Conservation (phyloP, 768 basidiomycete genomes). For the Amanita fuliginea region DNA sequence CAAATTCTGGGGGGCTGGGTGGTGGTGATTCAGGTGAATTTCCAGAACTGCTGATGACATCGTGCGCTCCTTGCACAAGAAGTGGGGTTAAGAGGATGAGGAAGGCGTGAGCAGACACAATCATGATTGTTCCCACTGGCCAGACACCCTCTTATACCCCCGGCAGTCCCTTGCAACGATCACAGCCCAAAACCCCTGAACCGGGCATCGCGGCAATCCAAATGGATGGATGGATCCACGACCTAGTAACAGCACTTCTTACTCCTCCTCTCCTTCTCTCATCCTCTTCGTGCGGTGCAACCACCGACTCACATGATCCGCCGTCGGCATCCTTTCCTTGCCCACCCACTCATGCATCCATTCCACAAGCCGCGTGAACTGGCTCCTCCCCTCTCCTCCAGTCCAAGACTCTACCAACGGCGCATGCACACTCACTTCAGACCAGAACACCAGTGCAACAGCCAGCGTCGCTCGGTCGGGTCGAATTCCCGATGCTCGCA, state of each 20-base stretch:
- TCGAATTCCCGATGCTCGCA: conserved; percentile 42
- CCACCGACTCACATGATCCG: conserved; percentile 24
- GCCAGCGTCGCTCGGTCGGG: conserved; percentile 50
- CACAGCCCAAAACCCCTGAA: too few relatives aligned
- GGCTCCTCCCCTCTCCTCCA: conserved; percentile 20
- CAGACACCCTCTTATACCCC: too few relatives aligned
- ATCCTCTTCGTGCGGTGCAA: conserved; percentile 19
- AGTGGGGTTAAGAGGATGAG: too few relatives aligned
- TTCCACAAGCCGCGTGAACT: conserved; percentile 31
- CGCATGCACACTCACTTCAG: conserved; percentile 52
- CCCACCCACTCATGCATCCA: conserved; percentile 58
- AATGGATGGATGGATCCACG: too few relatives aligned
- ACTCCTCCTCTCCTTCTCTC: conserved; percentile 10
- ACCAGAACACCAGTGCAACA: conserved; percentile 57
- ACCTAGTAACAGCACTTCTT: not conserved
- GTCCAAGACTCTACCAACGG: conserved; percentile 43
- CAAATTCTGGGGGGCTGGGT: too few relatives aligned
- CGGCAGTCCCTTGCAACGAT: too few relatives aligned
- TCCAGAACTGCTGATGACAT: too few relatives aligned
- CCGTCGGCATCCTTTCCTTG: conserved; percentile 29
- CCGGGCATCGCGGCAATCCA: too few relatives aligned
- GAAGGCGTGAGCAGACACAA: too few relatives aligned
- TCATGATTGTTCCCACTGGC: too few relatives aligned
- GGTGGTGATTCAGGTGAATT: too few relatives aligned
- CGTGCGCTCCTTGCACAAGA: too few relatives aligned